phyloP scores from a whole-genome alignment of 441 rosid species.

The Syzygium syzygioides region DNA sequence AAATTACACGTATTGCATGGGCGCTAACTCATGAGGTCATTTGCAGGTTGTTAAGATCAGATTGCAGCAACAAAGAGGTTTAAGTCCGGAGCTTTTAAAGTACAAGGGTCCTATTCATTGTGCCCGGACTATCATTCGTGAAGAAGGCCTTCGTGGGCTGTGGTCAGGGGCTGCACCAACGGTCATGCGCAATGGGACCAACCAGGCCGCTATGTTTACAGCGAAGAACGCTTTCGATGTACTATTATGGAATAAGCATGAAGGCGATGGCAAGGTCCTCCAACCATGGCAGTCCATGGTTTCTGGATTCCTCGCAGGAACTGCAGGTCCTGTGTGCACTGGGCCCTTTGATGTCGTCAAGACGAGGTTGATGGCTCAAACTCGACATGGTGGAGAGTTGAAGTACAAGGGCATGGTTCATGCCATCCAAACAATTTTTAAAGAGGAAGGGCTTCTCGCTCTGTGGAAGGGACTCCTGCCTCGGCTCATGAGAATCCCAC shows the following conservation, averaged over 20 bases:
- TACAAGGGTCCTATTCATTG: slow-evolving; percentile 93
- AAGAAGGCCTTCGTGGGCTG: slow-evolving; percentile 73
- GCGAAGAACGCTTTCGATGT: slow-evolving; percentile 83
- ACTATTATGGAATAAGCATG: slow-evolving; percentile 84
- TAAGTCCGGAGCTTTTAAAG: slow-evolving; percentile 68
- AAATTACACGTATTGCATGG: neutral
- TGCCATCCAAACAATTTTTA: slow-evolving; percentile 71
- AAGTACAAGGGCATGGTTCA: slow-evolving; percentile 92
- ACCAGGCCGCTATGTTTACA: slow-evolving; percentile 95
- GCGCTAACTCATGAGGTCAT: neutral
- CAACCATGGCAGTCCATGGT: slow-evolving; percentile 97
- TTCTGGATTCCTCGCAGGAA: slow-evolving; percentile 92
- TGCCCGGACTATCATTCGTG: slow-evolving; percentile 54
- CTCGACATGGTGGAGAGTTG: slow-evolving; percentile 42
- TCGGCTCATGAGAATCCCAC: slow-evolving; percentile 90
- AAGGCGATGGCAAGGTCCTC: slow-evolving; percentile 81
- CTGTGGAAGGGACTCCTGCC: slow-evolving; percentile 94
- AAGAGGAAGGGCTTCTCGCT: slow-evolving; percentile 74
- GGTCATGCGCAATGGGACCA: slow-evolving; percentile 94
- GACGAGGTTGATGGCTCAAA: slow-evolving; percentile 94
- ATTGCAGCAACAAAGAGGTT: slow-evolving; percentile 84
- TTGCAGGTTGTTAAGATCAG: slow-evolving; percentile 87
- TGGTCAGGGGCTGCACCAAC: slow-evolving; percentile 98
- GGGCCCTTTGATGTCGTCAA: slow-evolving; percentile 97
- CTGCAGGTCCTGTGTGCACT: slow-evolving; percentile 85